phyloP scores from a whole-genome alignment of 306 rosid species.

The Fragaria vesca region DNA sequence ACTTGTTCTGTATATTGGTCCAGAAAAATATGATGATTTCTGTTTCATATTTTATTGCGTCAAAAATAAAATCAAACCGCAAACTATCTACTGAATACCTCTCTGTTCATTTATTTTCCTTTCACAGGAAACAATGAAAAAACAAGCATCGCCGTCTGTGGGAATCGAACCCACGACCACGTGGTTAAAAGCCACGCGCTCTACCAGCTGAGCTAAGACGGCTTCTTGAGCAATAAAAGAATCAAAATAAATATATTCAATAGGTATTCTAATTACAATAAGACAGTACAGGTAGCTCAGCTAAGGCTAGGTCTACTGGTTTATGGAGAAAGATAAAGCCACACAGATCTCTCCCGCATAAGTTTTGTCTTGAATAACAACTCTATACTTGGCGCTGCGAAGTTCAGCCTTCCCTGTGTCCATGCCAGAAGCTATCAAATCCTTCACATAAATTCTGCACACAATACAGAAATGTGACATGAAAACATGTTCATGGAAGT shows the following conservation, averaged over 20 bases:
- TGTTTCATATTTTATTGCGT: not conserved
- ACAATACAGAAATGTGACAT: not conserved
- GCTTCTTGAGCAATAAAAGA: accelerated
- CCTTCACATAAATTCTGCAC: slow-evolving; percentile 22
- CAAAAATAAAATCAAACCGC: too few species aligned
- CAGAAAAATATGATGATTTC: not conserved
- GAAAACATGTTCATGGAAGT: not conserved
- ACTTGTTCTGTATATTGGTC: not conserved
- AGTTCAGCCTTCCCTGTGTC: slow-evolving; percentile 15
- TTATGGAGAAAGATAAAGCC: slow-evolving; percentile 2
- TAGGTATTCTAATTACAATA: not conserved
- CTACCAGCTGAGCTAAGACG: slow-evolving; percentile 37
- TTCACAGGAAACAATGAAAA: too few species aligned
- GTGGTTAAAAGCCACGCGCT: slow-evolving; percentile 34
- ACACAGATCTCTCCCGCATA: slow-evolving; percentile 25
- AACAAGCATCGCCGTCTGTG: slow-evolving; percentile 21
- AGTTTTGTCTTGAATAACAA: slow-evolving; percentile 20
- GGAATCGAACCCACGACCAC: slow-evolving; percentile 36
- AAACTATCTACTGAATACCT: too few species aligned
- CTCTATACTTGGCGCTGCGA: slow-evolving; percentile 9
- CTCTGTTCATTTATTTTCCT: too few species aligned
- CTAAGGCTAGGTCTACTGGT: not conserved
- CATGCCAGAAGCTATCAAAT: slow-evolving; percentile 14
- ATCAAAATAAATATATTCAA: too few species aligned
- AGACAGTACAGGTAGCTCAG: not conserved